These are phyloP conservation scores for Fulvia fulva DNA, from an alignment of 2,329 filamentous ascomycete species.

Conservation along the genomic window DNA sequence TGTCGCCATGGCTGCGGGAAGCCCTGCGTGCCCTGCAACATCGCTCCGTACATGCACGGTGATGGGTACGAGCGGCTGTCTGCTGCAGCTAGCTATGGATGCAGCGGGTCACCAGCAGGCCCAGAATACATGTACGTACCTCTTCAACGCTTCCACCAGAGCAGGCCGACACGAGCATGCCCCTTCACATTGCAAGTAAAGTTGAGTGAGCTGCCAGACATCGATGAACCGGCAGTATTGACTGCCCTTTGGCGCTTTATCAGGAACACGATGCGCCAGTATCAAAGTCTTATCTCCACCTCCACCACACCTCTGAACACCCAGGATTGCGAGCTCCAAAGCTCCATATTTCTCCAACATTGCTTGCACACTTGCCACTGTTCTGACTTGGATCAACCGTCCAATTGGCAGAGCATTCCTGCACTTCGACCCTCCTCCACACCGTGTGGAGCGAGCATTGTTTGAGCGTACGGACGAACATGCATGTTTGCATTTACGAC, in stretches of 20 bases:
- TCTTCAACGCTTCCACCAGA: slow-evolving; percentile 2
- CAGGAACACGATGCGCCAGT: background rate
- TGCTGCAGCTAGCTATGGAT: slow-evolving; percentile 2
- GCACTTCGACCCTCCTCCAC: slow-evolving; percentile 3
- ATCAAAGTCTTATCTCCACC: background rate
- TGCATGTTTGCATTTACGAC: background rate
- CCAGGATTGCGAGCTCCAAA: background rate
- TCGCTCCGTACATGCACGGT: background rate
- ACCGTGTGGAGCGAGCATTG: background rate
- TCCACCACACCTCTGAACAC: background rate
- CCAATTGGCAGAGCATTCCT: background rate
- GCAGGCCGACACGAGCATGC: background rate
- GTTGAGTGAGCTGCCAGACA: background rate
- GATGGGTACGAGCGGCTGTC: background rate
- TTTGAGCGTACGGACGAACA: background rate
- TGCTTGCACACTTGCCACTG: background rate
- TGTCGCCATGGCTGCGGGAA: slow-evolving; percentile 2
- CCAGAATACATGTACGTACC: slow-evolving; percentile 1
- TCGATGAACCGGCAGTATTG: background rate
- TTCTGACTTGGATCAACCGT: background rate
- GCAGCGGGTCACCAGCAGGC: background rate
- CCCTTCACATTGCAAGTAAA: background rate
- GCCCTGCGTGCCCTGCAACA: background rate
- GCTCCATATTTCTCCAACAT: slow-evolving; percentile 7
- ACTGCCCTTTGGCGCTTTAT: background rate